phyloP scores from a whole-genome alignment of 176 grass and related monocot genomes.

The Avena insularis region DNA sequence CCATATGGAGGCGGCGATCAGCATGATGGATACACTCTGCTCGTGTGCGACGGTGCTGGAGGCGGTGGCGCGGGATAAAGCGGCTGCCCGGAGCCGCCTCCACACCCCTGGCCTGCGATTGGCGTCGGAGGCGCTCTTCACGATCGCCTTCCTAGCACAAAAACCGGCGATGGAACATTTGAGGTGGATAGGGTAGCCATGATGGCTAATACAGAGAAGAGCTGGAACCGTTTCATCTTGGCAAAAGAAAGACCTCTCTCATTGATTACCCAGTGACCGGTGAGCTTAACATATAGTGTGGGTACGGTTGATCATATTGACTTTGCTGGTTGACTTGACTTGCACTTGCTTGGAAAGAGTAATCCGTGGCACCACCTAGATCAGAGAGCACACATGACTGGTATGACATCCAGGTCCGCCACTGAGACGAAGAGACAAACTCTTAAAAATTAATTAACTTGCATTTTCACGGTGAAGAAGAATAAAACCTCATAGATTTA shows the following conservation, averaged over 20 bases:
- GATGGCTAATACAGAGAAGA: constrained; percentile 30
- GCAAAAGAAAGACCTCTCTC: background rate
- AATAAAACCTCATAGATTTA: too few species aligned
- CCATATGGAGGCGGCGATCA: too few species aligned
- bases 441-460: too few species aligned
- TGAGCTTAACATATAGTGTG: constrained; percentile 6
- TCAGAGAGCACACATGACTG: background rate
- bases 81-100: background rate
- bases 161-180: background rate
- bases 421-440: background rate
- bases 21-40: too few species aligned
- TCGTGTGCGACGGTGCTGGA: too few species aligned
- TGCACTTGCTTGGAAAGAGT: too few species aligned
- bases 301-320: background rate
- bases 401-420: background rate
- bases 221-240: background rate
- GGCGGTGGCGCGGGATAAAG: background rate
- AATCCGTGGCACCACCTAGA: background rate
- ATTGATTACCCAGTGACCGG: background rate
- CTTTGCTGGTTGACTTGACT: background rate
- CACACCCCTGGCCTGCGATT: background rate
- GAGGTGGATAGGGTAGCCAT: background rate
- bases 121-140: background rate
- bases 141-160: background rate
- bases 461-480: too few species aligned